Base-by-base conservation (phyloP, 2,329 filamentous ascomycete species). In the Cercospora sesami region DNA sequence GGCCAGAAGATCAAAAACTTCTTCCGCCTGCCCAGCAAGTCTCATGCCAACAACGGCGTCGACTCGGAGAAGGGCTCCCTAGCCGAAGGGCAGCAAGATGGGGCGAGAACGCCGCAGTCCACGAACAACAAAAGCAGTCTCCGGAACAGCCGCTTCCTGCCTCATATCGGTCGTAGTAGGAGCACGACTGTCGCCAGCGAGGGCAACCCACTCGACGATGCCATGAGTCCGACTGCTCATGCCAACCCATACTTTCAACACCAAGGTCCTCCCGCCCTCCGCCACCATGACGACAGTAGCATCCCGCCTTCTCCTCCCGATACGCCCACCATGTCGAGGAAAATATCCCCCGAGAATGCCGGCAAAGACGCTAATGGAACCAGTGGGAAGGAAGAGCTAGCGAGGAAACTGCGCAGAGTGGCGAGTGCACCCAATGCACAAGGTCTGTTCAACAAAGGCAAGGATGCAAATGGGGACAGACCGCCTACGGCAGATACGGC, bases 161-260 rank as follows among this genome's bases (percentile, higher is more conserved):
- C 90, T 69, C 90, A 91, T 74, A 92, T 96, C 77, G 91, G 91
- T 77, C 91, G 94, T 74, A 93, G 94, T 78, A 89, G 94, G 75
- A 96, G 93, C 39, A 90, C 91, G 68, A 98, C 94, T 28, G 92
- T 96, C 66, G 92, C 92, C 73, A 97, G 93, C 81, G 94, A 97
- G 81, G 94, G 94, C 74, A 93, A 97, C 78, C 88, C 90, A 67
- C 86, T 97, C 72, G 94, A 97, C 74, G 94, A 97, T 80, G 85
- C 88, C 69, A 86, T 96, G 76, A 97, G 94, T 77, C 95, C 95
- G 28, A 98, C 93, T 4, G 94, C 94, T 62, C 89, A 94, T 77
- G 94, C 93, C 72, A 99, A 99, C 79, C 95, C 95, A 18, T 99
- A 99, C 82, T 99, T 98, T 80, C 91, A 90, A 73, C 95, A 98